Conservation (phyloP, 306 rosid genomes). For the Vigna nakashimae region DNA sequence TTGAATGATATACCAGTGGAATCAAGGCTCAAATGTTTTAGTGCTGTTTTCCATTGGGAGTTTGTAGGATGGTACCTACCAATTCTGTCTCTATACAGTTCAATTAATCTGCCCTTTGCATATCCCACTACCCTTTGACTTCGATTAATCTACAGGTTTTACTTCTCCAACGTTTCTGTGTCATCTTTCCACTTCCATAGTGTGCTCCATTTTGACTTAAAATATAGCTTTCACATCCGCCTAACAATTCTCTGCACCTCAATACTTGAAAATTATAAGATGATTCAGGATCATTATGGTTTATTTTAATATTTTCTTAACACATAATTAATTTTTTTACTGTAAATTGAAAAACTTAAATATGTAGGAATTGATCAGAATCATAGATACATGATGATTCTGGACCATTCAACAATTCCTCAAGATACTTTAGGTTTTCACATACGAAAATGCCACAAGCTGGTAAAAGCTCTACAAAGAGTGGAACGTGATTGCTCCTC, state of each 20-base stretch:
- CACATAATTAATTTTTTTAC: background rate
- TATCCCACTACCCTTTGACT: slow-evolving; percentile 63
- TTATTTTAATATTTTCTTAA: background rate
- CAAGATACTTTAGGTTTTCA: background rate
- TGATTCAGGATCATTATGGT: background rate
- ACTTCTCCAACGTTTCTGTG: slow-evolving; percentile 50
- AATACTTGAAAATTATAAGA: background rate
- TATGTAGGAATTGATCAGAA: background rate
- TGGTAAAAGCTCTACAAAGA: slow-evolving; percentile 25
- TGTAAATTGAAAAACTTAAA: background rate
- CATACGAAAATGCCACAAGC: slow-evolving; percentile 41
- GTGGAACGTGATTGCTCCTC: slow-evolving; percentile 28
- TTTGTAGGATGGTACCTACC: slow-evolving; percentile 43
- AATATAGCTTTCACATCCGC: slow-evolving; percentile 40
- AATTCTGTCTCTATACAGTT: slow-evolving; percentile 27
- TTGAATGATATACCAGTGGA: slow-evolving; percentile 19
- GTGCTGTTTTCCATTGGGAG: slow-evolving; percentile 27
- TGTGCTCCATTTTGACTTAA: slow-evolving; percentile 45
- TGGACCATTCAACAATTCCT: background rate
- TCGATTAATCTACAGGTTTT: slow-evolving; percentile 44
- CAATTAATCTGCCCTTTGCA: slow-evolving; percentile 28
- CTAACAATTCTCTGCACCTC: slow-evolving; percentile 16
- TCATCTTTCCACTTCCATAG: slow-evolving; percentile 69
- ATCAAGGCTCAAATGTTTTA: slow-evolving; percentile 33
- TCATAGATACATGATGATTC: background rate